Evolutionary conservation across 2,329 filamentous ascomycete species (phyloP).

Genomic region (Colletotrichum melonis): DNA sequence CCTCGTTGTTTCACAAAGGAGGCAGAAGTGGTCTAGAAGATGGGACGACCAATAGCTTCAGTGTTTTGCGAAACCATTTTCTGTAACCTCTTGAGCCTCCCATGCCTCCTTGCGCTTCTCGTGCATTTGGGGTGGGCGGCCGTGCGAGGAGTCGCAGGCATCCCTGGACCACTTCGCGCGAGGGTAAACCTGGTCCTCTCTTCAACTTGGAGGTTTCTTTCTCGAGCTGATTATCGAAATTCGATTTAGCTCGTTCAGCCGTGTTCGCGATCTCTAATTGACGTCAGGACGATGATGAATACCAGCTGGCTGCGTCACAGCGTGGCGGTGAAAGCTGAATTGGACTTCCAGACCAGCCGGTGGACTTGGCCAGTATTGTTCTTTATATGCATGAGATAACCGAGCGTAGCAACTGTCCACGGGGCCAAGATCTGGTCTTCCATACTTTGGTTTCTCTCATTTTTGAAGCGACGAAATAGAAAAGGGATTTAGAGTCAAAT

Average conservation of each 20-base stretch:
- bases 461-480: not conserved
- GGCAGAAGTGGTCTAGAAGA: conserved; percentile 10
- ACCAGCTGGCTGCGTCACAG: conserved; percentile 20
- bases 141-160: conserved; percentile 21
- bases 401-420: not conserved
- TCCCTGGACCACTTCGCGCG: not conserved
- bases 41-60: conserved; percentile 25
- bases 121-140: conserved; percentile 13
- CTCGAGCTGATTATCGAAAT: not conserved
- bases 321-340: not conserved
- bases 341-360: not conserved
- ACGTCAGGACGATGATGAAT: conserved; percentile 24
- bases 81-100: conserved; percentile 21
- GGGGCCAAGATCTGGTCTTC: not conserved
- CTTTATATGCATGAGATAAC: conserved; percentile 27
- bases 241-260: not conserved
- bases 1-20: conserved; percentile 21
- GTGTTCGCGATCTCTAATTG: conserved; percentile 7
- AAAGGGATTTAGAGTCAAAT: not conserved
- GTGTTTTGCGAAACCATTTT: conserved; percentile 27
- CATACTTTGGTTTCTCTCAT: not conserved
- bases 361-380: not conserved
- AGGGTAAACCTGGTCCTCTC: not conserved
- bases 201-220: not conserved
- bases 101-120: not conserved